A percentile compares a stretch with the other conserved stretches of the same genome.
These are phyloP conservation scores for Solanum piurae DNA, from an alignment of 257 asterid species.

Conservation along the genomic window DNA sequence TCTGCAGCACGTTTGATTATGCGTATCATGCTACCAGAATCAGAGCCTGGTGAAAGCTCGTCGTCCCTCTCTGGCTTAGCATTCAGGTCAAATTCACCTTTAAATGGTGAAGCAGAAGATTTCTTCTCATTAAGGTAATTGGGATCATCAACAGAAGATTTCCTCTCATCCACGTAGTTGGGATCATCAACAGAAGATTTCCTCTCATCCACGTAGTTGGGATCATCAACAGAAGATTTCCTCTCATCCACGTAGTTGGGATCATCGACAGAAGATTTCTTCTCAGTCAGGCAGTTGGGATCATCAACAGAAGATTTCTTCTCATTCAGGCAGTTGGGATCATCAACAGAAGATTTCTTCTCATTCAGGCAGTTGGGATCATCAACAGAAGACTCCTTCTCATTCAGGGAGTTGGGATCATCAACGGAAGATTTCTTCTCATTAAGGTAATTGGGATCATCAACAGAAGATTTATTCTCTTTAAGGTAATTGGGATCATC, in stretches of 20 bases:
- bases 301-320: not conserved
- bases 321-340: not conserved
- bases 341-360: not conserved
- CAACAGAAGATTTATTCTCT: not conserved
- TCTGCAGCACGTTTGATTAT: constrained; percentile 12
- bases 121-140: constrained; percentile 3
- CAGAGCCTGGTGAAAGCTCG: constrained; percentile 37
- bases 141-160: constrained; percentile 2
- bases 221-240: not conserved
- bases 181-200: constrained; percentile 10
- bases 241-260: too few relatives aligned
- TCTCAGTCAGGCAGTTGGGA: not conserved
- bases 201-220: not conserved
- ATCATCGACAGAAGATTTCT: not conserved
- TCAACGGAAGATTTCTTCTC: not conserved
- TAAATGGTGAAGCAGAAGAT: constrained; percentile 26
- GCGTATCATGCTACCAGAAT: constrained; percentile 17
- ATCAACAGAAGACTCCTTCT: not conserved
- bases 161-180: not conserved
- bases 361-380: not conserved
- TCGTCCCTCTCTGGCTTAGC: constrained; percentile 82
- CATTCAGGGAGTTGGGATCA: not conserved
- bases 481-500: constrained; percentile 7
- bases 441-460: constrained; percentile 1
- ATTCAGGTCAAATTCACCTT: constrained; percentile 82